A percentile compares a stretch with the other conserved stretches of the same genome.
Conservation (phyloP, 1,284 basidiomycete species). For the Tilletia indica region DNA sequence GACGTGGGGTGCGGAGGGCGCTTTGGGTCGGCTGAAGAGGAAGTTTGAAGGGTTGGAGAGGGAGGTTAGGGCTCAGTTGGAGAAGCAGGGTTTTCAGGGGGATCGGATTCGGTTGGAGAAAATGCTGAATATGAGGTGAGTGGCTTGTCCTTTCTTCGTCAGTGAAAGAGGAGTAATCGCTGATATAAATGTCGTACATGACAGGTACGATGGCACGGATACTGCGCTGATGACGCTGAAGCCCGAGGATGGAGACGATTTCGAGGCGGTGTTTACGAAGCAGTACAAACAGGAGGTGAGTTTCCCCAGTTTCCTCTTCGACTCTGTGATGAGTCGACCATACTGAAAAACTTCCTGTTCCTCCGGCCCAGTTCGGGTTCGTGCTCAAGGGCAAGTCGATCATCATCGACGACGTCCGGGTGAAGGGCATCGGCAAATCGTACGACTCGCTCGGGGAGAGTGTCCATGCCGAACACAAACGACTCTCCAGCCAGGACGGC, state of each 20-base stretch:
- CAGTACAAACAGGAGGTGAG: slow-evolving; percentile 53
- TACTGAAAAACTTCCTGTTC: background rate
- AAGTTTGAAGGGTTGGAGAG: slow-evolving; percentile 61
- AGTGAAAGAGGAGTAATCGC: background rate
- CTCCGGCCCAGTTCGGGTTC: slow-evolving; percentile 78
- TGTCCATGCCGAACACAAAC: slow-evolving; percentile 68
- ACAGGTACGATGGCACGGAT: slow-evolving; percentile 66
- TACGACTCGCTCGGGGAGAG: slow-evolving; percentile 78
- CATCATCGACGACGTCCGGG: slow-evolving; percentile 88
- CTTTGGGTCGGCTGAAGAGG: slow-evolving; percentile 27
- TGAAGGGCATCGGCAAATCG: slow-evolving; percentile 75
- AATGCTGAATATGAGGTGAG: slow-evolving; percentile 84
- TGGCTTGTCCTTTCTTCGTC: slow-evolving; percentile 41
- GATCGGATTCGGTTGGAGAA: slow-evolving; percentile 72
- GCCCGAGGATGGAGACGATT: slow-evolving; percentile 65
- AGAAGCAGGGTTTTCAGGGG: slow-evolving; percentile 74
- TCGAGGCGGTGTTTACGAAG: slow-evolving; percentile 70
- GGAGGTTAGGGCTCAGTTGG: slow-evolving; percentile 66
- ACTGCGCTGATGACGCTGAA: slow-evolving; percentile 84
- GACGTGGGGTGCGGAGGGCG: slow-evolving; percentile 58
- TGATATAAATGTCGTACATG: too few species aligned
- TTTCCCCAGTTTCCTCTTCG: background rate
- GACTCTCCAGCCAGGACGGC: slow-evolving; percentile 50
- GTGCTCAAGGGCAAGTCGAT: slow-evolving; percentile 73
- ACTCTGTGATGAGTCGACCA: slow-evolving; percentile 13